phyloP scores from a whole-genome alignment of 768 basidiomycete species.

The Cubamyces lactineus region DNA sequence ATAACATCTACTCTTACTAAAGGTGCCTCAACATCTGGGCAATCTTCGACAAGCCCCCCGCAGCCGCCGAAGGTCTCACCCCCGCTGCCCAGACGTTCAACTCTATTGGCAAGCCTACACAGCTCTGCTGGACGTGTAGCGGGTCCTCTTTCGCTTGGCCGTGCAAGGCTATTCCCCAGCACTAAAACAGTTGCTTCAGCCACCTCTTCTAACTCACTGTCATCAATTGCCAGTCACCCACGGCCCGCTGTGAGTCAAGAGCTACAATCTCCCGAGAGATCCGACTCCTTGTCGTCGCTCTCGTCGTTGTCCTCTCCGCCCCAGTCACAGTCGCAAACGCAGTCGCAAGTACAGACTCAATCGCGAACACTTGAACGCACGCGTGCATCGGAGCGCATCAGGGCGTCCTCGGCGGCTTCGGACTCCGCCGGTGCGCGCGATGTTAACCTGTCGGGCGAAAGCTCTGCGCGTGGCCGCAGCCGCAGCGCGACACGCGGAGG shows the following conservation, averaged over 20 bases:
- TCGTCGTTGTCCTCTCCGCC: slow-evolving; percentile 8
- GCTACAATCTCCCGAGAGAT: not conserved
- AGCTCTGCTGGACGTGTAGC: not conserved
- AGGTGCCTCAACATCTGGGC: no score
- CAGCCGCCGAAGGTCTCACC: not conserved
- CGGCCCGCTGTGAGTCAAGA: not conserved
- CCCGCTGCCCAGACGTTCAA: not conserved
- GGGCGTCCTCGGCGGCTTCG: not conserved
- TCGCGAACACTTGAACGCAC: not conserved
- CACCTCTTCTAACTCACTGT: not conserved
- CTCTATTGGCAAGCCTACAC: no score
- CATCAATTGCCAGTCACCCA: slow-evolving; percentile 4
- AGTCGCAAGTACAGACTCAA: not conserved
- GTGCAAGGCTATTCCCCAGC: not conserved
- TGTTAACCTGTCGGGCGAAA: not conserved
- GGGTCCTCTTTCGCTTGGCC: not conserved
- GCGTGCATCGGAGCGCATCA: not conserved
- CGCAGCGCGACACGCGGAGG: slow-evolving; percentile 1
- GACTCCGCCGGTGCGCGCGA: not conserved
- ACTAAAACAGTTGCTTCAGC: not conserved
- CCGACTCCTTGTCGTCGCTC: slow-evolving; percentile 7
- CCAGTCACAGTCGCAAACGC: not conserved
- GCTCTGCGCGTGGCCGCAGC: not conserved
- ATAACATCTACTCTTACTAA: no score
- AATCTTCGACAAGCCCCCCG: not conserved